Evolutionary conservation across 768 basidiomycete species (phyloP).

Genomic region (Xerocomellus intermedius): DNA sequence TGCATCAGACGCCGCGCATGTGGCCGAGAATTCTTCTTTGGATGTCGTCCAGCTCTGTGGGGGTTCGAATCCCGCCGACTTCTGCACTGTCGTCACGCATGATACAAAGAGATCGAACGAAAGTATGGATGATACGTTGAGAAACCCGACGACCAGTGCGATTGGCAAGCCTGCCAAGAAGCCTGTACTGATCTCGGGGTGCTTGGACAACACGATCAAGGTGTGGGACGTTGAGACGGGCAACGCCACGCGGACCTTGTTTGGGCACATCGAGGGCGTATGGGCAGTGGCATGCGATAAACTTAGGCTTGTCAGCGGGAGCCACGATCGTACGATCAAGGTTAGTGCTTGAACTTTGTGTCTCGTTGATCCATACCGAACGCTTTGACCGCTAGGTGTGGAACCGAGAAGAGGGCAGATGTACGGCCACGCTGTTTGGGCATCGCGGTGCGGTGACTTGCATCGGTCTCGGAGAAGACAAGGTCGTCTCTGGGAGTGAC

Average conservation of each 20-base stretch:
- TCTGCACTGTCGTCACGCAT: constrained; percentile 33
- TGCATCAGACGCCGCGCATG: constrained; percentile 9
- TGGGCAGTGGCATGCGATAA: constrained; percentile 96
- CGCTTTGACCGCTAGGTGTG: constrained; percentile 61
- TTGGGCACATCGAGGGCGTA: constrained; percentile 98
- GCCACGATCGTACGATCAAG: constrained; percentile 97
- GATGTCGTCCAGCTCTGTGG: constrained; percentile 16
- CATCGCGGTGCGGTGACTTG: constrained; percentile 95
- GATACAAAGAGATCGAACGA: constrained; percentile 14
- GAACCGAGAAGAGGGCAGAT: constrained; percentile 86
- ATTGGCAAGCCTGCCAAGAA: constrained; percentile 39
- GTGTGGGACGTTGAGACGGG: constrained; percentile 93
- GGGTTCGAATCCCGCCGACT: constrained; percentile 16
- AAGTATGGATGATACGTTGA: constrained; percentile 11
- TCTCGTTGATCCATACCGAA: constrained; percentile 1
- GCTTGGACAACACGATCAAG: constrained; percentile 93
- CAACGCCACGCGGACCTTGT: constrained; percentile 75
- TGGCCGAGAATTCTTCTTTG: constrained; percentile 13
- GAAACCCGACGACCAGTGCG: constrained; percentile 2
- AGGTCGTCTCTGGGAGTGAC: constrained; percentile 95
- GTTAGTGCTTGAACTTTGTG: constrained; percentile 40
- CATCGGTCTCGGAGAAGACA: constrained; percentile 87
- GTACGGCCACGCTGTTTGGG: constrained; percentile 86
- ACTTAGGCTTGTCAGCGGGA: constrained; percentile 86
- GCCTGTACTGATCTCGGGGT: constrained; percentile 83